phyloP scores from a whole-genome alignment of 208 protist genomes.

The Porcisia deanei region DNA sequence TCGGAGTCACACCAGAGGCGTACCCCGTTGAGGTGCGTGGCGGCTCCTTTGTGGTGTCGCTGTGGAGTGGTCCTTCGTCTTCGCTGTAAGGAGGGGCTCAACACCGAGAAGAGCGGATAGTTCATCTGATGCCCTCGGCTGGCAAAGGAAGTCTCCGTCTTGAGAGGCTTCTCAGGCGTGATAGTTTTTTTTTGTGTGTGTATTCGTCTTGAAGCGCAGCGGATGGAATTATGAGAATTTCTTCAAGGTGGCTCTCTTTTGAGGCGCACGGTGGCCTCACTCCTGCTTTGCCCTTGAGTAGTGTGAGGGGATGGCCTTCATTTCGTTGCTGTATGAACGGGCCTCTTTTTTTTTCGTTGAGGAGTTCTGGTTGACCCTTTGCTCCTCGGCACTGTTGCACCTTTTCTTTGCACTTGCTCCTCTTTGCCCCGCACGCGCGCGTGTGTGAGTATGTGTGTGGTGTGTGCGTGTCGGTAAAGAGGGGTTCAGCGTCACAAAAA shows the following conservation, averaged over 20 bases:
- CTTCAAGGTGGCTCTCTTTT: neutral
- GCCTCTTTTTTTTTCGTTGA: neutral
- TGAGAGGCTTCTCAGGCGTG: neutral
- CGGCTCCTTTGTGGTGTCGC: constrained; percentile 49
- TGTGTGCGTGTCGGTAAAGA: neutral
- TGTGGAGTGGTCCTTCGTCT: constrained; percentile 26
- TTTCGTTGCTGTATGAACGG: neutral
- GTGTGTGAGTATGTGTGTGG: neutral
- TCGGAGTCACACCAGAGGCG: constrained; percentile 45
- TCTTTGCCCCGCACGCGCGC: neutral
- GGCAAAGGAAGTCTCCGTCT: neutral
- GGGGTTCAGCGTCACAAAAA: neutral
- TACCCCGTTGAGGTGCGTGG: constrained; percentile 62
- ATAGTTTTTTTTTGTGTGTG: constrained; percentile 8
- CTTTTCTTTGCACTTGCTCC: neutral
- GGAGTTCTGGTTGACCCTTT: neutral
- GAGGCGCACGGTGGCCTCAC: neutral
- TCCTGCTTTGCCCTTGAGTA: neutral
- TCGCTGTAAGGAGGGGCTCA: constrained; percentile 24
- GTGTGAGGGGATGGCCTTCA: neutral
- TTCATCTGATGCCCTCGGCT: neutral
- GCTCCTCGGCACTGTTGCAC: neutral
- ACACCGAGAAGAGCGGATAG: neutral
- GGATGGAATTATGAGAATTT: neutral
- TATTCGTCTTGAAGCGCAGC: neutral